phyloP scores from a whole-genome alignment of 192 early-diverging fungal species.

The Rhizophagus sp. region DNA sequence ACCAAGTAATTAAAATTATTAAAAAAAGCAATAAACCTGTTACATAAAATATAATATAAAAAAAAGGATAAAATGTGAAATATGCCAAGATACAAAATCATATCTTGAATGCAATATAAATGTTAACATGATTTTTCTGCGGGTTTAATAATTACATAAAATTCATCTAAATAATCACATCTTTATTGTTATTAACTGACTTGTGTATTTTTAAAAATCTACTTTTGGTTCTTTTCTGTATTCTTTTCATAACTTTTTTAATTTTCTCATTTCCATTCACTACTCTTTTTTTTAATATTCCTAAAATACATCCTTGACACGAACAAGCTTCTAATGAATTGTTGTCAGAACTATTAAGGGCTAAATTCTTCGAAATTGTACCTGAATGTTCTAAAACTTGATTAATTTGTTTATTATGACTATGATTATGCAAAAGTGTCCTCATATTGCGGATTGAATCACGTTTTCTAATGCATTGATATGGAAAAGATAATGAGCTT shows the following conservation, averaged over 20 bases:
- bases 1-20: too few species aligned
- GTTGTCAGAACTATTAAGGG: not conserved
- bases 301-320: not conserved
- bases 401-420: not conserved
- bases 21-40: too few species aligned
- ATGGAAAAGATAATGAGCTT: constrained; percentile 10
- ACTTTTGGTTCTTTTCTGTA: not conserved
- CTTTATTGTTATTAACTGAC: not conserved
- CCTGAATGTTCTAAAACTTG: not conserved
- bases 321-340: not conserved
- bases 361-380: not conserved
- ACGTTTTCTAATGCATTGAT: constrained; percentile 19
- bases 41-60: too few species aligned
- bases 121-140: not conserved
- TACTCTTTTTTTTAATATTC: not conserved
- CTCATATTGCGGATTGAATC: not conserved
- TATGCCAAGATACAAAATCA: not conserved
- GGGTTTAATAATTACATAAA: not conserved
- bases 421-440: not conserved
- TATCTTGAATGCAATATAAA: not conserved
- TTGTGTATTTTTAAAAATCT: not conserved
- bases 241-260: not conserved
- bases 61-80: not conserved
- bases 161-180: not conserved
- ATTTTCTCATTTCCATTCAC: not conserved